phyloP scores from a whole-genome alignment of 192 early-diverging fungal genomes.

The Coemansia sp. region DNA sequence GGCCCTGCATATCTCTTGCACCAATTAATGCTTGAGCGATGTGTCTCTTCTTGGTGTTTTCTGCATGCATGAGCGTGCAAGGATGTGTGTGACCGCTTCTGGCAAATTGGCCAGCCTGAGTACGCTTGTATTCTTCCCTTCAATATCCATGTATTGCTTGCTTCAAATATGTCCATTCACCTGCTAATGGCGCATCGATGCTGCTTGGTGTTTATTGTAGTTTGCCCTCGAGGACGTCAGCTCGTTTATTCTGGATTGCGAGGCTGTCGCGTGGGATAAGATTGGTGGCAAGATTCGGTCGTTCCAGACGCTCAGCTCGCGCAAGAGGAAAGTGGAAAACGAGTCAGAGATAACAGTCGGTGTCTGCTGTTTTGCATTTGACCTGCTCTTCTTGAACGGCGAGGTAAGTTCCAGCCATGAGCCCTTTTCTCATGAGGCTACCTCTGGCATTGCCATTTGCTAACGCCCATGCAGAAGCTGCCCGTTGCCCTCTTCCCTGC shows the following conservation, averaged over 20 bases:
- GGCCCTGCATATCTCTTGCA: background rate
- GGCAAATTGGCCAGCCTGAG: background rate
- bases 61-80: background rate
- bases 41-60: background rate
- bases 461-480: background rate
- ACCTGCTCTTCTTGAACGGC: conserved; percentile 92
- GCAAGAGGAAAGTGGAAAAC: conserved; percentile 93
- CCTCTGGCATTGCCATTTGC: background rate
- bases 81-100: background rate
- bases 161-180: background rate
- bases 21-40: background rate
- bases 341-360: conserved; percentile 89
- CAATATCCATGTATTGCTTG: background rate
- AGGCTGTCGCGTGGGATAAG: conserved; percentile 98
- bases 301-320: conserved; percentile 94
- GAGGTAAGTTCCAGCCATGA: conserved; percentile 45
- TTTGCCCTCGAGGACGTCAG: conserved; percentile 58
- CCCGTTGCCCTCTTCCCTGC: background rate
- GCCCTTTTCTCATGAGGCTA: background rate
- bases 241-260: conserved; percentile 96
- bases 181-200: background rate
- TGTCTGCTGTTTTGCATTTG: conserved; percentile 97
- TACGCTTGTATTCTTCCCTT: background rate
- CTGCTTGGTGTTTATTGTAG: conserved; percentile 9
- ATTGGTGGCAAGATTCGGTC: conserved; percentile 85